Percentiles rank a stretch among this genome's conserved stretches.
phyloP scores from a whole-genome alignment of 176 grass and related monocot genomes.

The Oryza glumipatula region DNA sequence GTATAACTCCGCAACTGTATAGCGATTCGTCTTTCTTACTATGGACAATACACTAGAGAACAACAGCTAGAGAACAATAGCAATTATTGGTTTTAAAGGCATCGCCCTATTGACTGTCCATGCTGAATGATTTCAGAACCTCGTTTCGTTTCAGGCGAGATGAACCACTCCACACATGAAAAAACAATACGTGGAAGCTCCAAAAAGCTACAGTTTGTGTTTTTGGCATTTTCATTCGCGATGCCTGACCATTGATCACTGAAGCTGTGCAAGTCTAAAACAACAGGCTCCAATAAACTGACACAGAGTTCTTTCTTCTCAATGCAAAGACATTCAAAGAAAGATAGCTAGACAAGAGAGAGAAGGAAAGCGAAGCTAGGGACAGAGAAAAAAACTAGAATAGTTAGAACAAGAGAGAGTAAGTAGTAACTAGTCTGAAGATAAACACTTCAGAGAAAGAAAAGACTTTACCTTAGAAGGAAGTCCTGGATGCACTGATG shows the following conservation, averaged over 20 bases:
- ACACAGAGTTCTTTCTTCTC: not conserved
- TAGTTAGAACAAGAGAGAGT: not conserved
- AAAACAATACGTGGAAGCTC: constrained; percentile 7
- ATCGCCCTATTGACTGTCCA: constrained; percentile 7
- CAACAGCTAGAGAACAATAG: constrained; percentile 43
- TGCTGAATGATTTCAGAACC: constrained; percentile 27
- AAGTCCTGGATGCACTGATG: constrained; percentile 50
- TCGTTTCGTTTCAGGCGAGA: constrained; percentile 42
- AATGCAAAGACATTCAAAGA: no score
- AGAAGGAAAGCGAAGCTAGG: not conserved
- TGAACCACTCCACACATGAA: constrained; percentile 17
- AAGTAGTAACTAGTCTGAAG: constrained; percentile 15
- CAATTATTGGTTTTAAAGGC: constrained; percentile 44
- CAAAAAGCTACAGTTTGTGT: not conserved
- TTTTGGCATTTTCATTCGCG: not conserved
- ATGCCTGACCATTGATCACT: constrained; percentile 14
- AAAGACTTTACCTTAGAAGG: constrained; percentile 51
- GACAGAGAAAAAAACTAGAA: constrained; percentile 18
- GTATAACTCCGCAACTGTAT: constrained; percentile 40
- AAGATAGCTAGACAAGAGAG: not conserved
- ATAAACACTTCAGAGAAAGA: constrained; percentile 23
- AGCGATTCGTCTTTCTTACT: constrained; percentile 39
- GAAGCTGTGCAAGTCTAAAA: constrained; percentile 19
- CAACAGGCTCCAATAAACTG: constrained; percentile 7
- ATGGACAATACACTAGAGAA: constrained; percentile 49